These are phyloP conservation scores for Phytophthora macrochlamydospora DNA, from an alignment of 352 stramenopile species.

Conservation along the genomic window DNA sequence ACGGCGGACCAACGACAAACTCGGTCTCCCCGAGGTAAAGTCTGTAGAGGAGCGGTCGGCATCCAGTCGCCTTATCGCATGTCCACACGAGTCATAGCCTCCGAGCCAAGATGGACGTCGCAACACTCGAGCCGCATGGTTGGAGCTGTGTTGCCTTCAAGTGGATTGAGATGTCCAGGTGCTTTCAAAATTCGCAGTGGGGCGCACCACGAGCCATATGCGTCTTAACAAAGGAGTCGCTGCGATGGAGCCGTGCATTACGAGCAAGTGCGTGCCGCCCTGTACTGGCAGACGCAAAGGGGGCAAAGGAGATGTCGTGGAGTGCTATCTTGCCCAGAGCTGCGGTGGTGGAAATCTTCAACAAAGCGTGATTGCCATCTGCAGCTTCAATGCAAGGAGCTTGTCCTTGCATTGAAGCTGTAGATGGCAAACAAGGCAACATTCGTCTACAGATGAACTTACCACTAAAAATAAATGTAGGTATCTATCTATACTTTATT, in stretches of 20 bases:
- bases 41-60: constrained; percentile 17
- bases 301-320: neutral
- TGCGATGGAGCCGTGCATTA: neutral
- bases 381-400: neutral
- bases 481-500: too few relatives aligned
- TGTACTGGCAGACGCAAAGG: neutral
- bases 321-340: neutral
- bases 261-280: neutral
- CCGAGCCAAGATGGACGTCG: too few relatives aligned
- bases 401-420: too few relatives aligned
- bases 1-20: neutral
- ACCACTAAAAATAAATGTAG: too few relatives aligned
- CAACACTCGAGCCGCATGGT: too few relatives aligned
- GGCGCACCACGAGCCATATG: too few relatives aligned
- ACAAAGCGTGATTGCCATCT: neutral
- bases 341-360: neutral
- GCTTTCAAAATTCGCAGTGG: too few relatives aligned
- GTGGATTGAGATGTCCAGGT: neutral
- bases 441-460: too few relatives aligned
- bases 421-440: too few relatives aligned
- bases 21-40: neutral
- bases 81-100: neutral
- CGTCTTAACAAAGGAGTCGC: too few relatives aligned
- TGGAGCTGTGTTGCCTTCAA: neutral
- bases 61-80: constrained; percentile 1